Evolutionary conservation across 2,329 filamentous ascomycete genomes (phyloP).

Genomic region (Aspergillus sclerotialis): DNA sequence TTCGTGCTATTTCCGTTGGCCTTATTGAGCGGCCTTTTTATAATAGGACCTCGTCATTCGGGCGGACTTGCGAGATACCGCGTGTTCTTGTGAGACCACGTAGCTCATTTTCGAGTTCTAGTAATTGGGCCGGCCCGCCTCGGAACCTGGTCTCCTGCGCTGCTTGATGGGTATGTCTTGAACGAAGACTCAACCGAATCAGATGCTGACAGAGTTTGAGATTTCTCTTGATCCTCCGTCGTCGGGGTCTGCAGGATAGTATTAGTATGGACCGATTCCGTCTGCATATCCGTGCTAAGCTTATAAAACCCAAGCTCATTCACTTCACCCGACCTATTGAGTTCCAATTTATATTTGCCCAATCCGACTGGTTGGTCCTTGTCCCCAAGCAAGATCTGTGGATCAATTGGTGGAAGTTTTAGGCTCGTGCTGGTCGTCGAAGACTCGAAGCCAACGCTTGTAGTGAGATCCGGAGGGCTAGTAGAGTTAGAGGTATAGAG

Average conservation of each 20-base stretch:
- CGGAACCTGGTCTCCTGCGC: neutral
- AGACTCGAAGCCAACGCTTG: slow-evolving; percentile 1
- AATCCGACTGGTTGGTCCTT: neutral
- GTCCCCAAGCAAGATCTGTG: slow-evolving; percentile 1
- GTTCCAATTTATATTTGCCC: neutral
- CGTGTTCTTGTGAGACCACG: neutral
- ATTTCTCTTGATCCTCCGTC: neutral
- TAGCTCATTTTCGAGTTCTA: neutral
- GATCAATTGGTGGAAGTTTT: slow-evolving; percentile 3
- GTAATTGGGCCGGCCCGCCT: neutral
- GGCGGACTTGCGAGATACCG: neutral
- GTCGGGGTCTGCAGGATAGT: neutral
- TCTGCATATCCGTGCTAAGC: neutral
- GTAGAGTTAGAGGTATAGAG: slow-evolving; percentile 1
- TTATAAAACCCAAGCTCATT: neutral
- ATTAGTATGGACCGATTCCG: neutral
- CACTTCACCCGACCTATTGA: neutral
- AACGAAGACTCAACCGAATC: neutral
- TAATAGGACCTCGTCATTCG: neutral
- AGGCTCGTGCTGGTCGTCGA: slow-evolving; percentile 2
- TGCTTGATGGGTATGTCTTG: neutral
- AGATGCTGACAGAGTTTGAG: neutral
- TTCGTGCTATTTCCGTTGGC: no score
- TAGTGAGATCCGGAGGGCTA: neutral
- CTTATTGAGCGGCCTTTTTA: no score